Percentiles rank a stretch among this genome's conserved stretches.
Evolutionary conservation across 2,329 filamentous ascomycete genomes (phyloP).

Genomic region (Coniochaeta pulveracea): DNA sequence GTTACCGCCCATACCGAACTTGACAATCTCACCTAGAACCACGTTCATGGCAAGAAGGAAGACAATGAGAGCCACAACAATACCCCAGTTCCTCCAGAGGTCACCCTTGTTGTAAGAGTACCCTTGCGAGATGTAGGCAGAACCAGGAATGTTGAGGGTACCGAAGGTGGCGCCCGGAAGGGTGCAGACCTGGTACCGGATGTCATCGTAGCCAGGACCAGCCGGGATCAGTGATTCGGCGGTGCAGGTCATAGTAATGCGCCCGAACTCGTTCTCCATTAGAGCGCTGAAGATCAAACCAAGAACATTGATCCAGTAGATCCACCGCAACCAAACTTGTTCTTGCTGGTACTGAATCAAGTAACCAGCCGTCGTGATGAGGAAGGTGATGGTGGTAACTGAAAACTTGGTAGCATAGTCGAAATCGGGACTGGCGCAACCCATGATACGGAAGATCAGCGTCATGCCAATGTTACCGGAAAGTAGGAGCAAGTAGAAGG

Average conservation of each 20-base stretch:
- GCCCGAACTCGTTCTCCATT: conserved; percentile 80
- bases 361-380: conserved; percentile 72
- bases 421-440: conserved; percentile 67
- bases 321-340: conserved; percentile 75
- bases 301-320: conserved; percentile 66
- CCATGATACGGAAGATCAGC: conserved; percentile 65
- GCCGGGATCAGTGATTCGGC: conserved; percentile 57
- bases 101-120: conserved; percentile 58
- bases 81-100: conserved; percentile 77
- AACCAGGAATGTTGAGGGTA: conserved; percentile 50
- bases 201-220: conserved; percentile 58
- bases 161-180: conserved; percentile 61
- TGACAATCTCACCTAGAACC: conserved; percentile 66
- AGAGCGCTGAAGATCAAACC: conserved; percentile 65
- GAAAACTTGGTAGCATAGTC: conserved; percentile 79
- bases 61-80: conserved; percentile 64
- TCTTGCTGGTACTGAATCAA: conserved; percentile 68
- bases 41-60: conserved; percentile 69
- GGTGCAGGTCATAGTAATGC: conserved; percentile 58
- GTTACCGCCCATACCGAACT: conserved; percentile 70
- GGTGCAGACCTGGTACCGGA: conserved; percentile 71
- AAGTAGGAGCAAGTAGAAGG: conserved; percentile 60
- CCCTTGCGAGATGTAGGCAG: conserved; percentile 54
- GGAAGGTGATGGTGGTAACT: conserved; percentile 68
- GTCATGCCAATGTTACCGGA: conserved; percentile 63